Evolutionary conservation across 768 basidiomycete genomes (phyloP), one percentile per base, ranked within the genome.

Genomic region (Amanita subjunquillea): DNA sequence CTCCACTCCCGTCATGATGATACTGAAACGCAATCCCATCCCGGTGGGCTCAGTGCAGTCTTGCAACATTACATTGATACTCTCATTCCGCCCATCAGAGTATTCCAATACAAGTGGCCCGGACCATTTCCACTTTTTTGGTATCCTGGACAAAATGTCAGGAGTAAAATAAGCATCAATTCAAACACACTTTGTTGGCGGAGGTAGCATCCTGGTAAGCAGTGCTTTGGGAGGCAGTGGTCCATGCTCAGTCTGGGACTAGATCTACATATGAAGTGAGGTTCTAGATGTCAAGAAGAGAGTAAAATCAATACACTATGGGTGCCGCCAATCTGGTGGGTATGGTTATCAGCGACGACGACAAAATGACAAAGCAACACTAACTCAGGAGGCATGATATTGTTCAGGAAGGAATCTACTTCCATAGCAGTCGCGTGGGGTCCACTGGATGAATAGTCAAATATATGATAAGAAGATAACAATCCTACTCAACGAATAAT

Each of bases 61-160:
- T 48, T 66, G 63, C 41, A 87, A 64, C 2, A 60, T 62, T 29
- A 78, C 71, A 34, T 75, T 67, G 65, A 83, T 83, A 6, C 64
- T 64, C 51, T 79, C 72, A 25, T 69, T 62, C 22, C 65, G 63
- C 20, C 66, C 67, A 4, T 62, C 63, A 10, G 65, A 62, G 20
- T 64, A 63, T 23, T 67, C 68, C 20, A 77, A 68, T 50, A 72
- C 70, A 27, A 86, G 66, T 20, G 76, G 66, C 22, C 83, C 85
- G 36, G 71, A 66, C 85, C 86, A 87, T 56, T 71, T 79, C 78
- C 78, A 87, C 50, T 76, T 76, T 60, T 79, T 80, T 20, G 69
- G 69, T 38, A 80, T 77, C 56, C 83, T 85, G 63, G 2, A 62
- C 54, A 27, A 17, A 29, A 30, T 32, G 15, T 51, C 22, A 41